A percentile compares a stretch with the other conserved stretches of the same genome.
phyloP scores from a whole-genome alignment of 257 asterid genomes.

The Ballota nigra region DNA sequence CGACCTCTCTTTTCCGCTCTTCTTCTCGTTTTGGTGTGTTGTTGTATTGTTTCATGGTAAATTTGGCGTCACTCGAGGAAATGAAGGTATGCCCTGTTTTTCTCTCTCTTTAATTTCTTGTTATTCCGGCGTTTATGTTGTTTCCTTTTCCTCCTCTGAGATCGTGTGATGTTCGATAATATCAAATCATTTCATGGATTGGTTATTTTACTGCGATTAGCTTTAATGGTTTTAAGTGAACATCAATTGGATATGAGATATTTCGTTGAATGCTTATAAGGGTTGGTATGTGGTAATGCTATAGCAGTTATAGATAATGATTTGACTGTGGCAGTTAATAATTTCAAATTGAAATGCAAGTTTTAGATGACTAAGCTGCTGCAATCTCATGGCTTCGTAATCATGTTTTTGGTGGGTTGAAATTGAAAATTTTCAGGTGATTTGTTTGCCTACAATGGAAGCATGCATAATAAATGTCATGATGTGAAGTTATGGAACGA shows the following conservation, averaged over 20 bases:
- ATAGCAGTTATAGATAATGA: background rate
- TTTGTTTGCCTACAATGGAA: conserved; percentile 37
- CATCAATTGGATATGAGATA: background rate
- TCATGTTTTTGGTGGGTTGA: conserved; percentile 12
- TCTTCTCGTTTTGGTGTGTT: conserved; percentile 58
- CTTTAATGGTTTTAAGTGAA: background rate
- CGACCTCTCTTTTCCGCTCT: conserved; percentile 48
- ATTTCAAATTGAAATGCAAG: background rate
- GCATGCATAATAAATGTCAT: conserved; percentile 22
- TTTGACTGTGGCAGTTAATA: background rate
- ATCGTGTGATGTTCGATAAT: background rate
- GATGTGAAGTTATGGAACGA: conserved; percentile 30
- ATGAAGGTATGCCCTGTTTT: conserved; percentile 47
- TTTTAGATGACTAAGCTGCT: conserved; percentile 5
- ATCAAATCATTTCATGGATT: background rate
- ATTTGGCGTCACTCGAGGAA: conserved; percentile 59
- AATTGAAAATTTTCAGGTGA: conserved; percentile 53
- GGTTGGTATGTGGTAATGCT: background rate
- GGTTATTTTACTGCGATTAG: background rate
- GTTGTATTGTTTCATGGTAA: conserved; percentile 48
- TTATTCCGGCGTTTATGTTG: background rate
- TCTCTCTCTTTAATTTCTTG: background rate
- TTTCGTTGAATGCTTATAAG: background rate
- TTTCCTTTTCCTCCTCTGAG: background rate
- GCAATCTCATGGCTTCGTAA: background rate